Conservation (phyloP, 495 filamentous ascomycete species). For the Jackrogersella minutella region DNA sequence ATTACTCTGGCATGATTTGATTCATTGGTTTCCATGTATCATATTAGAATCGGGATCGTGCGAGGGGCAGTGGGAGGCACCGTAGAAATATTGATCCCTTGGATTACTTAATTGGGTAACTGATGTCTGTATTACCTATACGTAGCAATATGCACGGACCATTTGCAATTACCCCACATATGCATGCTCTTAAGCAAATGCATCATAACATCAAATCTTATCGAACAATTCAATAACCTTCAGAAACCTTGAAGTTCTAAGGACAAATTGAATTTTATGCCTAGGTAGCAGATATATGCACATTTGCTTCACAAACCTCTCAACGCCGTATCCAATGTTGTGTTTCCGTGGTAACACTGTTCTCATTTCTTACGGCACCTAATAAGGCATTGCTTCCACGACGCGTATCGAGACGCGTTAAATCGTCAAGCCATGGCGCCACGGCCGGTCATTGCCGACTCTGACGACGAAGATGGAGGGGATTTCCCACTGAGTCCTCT, state of each 20-base stretch:
- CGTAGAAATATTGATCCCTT: too few relatives aligned
- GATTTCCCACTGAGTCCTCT: constrained; percentile 26
- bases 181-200: constrained; percentile 21
- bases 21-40: not conserved
- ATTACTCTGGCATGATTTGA: not conserved
- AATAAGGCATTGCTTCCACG: not conserved
- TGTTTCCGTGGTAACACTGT: not conserved
- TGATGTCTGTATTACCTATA: too few relatives aligned
- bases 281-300: not conserved
- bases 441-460: constrained; percentile 43
- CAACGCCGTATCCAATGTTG: too few relatives aligned
- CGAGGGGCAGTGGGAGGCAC: too few relatives aligned
- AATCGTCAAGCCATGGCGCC: constrained; percentile 28
- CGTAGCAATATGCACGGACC: not conserved
- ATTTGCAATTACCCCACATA: constrained; percentile 14
- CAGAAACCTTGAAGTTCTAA: too few relatives aligned
- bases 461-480: constrained; percentile 44
- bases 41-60: too few relatives aligned
- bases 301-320: not conserved
- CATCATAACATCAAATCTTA: not conserved
- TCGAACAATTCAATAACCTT: too few relatives aligned
- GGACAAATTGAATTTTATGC: not conserved
- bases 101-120: too few relatives aligned
- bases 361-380: not conserved
- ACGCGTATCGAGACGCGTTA: constrained; percentile 33